These are phyloP conservation scores for Didymella keratinophila DNA, from an alignment of 2,329 filamentous ascomycete genomes.

Conservation along the genomic window DNA sequence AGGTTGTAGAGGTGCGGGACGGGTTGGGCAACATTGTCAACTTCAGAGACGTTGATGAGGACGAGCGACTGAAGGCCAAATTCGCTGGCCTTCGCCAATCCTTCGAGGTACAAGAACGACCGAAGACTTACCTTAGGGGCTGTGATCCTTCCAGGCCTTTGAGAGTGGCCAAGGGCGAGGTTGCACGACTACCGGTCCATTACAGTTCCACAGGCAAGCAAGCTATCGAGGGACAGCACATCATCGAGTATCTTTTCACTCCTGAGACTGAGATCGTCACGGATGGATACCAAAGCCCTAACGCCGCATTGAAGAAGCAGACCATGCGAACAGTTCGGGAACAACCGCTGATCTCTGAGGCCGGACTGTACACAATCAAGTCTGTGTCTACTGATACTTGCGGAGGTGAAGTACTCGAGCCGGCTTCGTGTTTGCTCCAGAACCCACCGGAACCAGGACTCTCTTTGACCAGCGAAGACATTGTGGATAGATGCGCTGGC, in stretches of 20 bases:
- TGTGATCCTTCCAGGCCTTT: constrained; percentile 84
- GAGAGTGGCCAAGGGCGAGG: constrained; percentile 79
- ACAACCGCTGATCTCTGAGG: constrained; percentile 72
- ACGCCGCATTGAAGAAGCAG: constrained; percentile 65
- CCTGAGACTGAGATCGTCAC: constrained; percentile 73
- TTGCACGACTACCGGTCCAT: constrained; percentile 72
- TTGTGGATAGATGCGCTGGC: constrained; percentile 93
- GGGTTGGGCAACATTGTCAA: constrained; percentile 85
- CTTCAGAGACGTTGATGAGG: constrained; percentile 72
- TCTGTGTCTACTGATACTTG: constrained; percentile 83
- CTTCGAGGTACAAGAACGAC: constrained; percentile 87
- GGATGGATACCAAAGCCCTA: constrained; percentile 70
- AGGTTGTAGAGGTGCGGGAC: constrained; percentile 90
- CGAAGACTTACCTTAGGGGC: constrained; percentile 72
- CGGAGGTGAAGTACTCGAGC: constrained; percentile 87
- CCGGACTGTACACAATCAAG: constrained; percentile 86
- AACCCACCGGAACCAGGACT: constrained; percentile 90
- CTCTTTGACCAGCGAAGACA: constrained; percentile 76
- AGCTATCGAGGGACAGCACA: constrained; percentile 70
- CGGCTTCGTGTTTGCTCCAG: constrained; percentile 88
- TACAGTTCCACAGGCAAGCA: constrained; percentile 70
- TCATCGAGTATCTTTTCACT: constrained; percentile 82
- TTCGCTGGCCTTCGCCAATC: constrained; percentile 73
- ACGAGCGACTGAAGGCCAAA: constrained; percentile 66
- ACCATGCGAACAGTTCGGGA: constrained; percentile 69